Evolutionary conservation across 2,329 filamentous ascomycete genomes (phyloP), one percentile per base, ranked within the genome.

Genomic region (Penicillium sp.): DNA sequence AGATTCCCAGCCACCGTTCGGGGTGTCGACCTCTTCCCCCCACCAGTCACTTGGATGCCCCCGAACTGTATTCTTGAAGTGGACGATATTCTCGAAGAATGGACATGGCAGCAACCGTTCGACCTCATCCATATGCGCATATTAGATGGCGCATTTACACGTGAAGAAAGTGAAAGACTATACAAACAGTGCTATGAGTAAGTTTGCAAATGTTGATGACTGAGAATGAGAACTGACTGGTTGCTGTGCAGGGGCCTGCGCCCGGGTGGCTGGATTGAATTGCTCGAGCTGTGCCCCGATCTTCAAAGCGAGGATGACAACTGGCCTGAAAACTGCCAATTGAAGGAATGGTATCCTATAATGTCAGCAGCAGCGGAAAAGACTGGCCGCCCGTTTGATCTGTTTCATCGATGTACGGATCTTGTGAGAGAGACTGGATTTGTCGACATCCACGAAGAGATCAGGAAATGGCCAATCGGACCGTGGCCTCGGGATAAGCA

Each of bases 201-300:
- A 24, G 24, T n/a, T 13, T 5, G 7, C n/a, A n/a, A 36, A n/a
- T 5, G 4, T 36, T 13, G 7, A 36, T 5, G n/a, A n/a, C 13
- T 13, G 34, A 36, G 3, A n/a, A n/a, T 2, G 13, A n/a, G 34
- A 4, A n/a, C 34, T 36, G 13, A 36, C 34, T n/a, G 24, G 8
- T 27, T n/a, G 4, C n/a, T n/a, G 1, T 7, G 18, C 4, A 40
- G 50, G 34, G 6, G 10, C 10, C 27, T 52, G 13, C 43, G 43
- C 21, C 43, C 49, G 31, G 50, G 50, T 13, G 44, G 50, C 36
- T 52, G 50, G 50, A 47, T 52, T n/a, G 50, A 52, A 43, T 44
- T 47, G 47, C 36, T 48, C 5, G 50, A 52, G n/a, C 9, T 14
- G 1, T 16, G 14, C n/a, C 18, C 27, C n/a, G 13, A 2, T 11